Evolutionary conservation across 257 asterid genomes (phyloP), one percentile per base, ranked within the genome.

Genomic region (Penstemon barbatus): DNA sequence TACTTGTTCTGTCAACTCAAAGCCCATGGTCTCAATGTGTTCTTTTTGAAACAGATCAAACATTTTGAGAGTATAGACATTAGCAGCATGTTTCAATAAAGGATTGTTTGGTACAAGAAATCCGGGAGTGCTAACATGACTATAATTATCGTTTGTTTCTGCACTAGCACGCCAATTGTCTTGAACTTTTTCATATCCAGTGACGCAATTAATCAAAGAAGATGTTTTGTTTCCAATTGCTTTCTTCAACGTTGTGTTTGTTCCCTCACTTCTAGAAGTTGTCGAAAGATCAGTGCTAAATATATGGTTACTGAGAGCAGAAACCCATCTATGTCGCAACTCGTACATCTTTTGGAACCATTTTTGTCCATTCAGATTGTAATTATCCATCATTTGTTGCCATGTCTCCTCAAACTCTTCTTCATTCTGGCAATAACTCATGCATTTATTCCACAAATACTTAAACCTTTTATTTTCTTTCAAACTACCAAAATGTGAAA

Each of bases 261-360:
- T 18, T 6, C 61, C 41, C 12, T 56, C 61, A 5, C 61, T 56
- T 56, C 61, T 56, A 56, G 61, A 56, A 7, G 61, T 56, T 18
- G 41, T 40, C 1, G 6, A 25, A 6, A 56, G 41, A 7, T 40
- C 5, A 18, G 41, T 40, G 25, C n/a, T 13, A 33, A 56, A 18
- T 56, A 18, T 15, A 18, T 56, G 11, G 25, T 18, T 56, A 25
- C 61, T 56, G 25, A 56, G 25, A 56, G 61, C 12, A 56, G 61
- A 5, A 18, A 10, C 40, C 41, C 41, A 56, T 56, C 25, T 56
- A 33, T 25, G 33, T 18, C 57, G 6, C 25, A 52, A 18, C 15
- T 12, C 61, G 19, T 56, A 56, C 61, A 56, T 56, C 37, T 7
- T 5, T 5, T 25, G 15, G 19, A 56, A 56, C 61, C 61, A 56